Evolutionary conservation across 495 filamentous ascomycete genomes (phyloP), one percentile per base, ranked within the genome.

Genomic region (Penicillium egyptiacum): DNA sequence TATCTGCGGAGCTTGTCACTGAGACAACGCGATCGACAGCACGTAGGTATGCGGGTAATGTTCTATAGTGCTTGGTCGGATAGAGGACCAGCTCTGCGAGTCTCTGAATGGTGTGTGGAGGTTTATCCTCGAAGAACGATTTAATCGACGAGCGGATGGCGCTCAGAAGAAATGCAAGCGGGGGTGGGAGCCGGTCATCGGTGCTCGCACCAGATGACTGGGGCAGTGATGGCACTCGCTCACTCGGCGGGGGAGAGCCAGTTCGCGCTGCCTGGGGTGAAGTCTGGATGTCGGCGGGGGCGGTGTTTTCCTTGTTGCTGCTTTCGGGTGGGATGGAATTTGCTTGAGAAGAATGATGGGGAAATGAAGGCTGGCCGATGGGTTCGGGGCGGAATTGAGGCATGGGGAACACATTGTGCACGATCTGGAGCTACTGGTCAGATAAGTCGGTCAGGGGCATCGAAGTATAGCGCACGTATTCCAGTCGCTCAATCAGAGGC

Each of bases 51-150:
- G 90, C 83, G 5, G 88, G 83, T 5, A 97, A 79, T 30, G 84
- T 87, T 30, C 79, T 79, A 73, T 98, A 97, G 70, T 96, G 90
- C 41, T 80, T 75, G 39, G 75, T 87, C 7, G 94, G 94, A 17
- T 70, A 69, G 12, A 94, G 79, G 39, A 97, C 78, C n/a, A 98
- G 88, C 78, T 98, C 94, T 19, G 94, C 83, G 31, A 98, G 81
- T 42, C 94, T 88, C 73, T 98, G 94, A 50, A 96, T 80, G 0
- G 94, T 98, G 67, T 98, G 91, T 0, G 94, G 94, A 1, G 94
- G 94, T 57, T 89, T 83, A 1, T 77, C 73, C 26, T 80, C 37
- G 73, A 98, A 98, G 58, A 82, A 81, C 4, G 75, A 75, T 37
- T 73, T 78, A 41, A 98, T 77, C n/a, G 83, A 86, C 4, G 76